Conservation (phyloP, 345 rosid genomes). For the Citropsis articulata region DNA sequence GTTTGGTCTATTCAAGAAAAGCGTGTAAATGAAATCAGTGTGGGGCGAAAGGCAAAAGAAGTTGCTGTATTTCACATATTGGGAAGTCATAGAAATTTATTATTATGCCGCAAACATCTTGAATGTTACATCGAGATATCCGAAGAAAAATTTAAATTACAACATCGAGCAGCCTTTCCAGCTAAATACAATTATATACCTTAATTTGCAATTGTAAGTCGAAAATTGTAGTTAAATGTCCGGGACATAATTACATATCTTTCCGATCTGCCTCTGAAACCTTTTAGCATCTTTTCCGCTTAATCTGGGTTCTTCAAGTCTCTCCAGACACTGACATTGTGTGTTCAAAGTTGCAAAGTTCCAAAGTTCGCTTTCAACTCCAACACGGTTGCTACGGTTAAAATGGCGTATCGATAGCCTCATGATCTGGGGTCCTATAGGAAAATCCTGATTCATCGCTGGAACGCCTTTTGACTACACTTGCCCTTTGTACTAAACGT, state of each 20-base stretch:
- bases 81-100: neutral
- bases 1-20: neutral
- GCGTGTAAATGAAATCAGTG: neutral
- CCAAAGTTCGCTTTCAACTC: slow-evolving; percentile 10
- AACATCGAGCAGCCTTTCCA: neutral
- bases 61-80: neutral
- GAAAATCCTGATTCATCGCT: slow-evolving; percentile 87
- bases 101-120: slow-evolving; percentile 5
- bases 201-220: slow-evolving; percentile 15
- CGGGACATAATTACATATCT: slow-evolving; percentile 28
- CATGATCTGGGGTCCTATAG: slow-evolving; percentile 84
- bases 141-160: slow-evolving; percentile 1
- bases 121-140: slow-evolving; percentile 5
- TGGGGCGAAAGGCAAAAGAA: too few relatives aligned
- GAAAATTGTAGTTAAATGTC: slow-evolving; percentile 2
- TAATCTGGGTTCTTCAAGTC: neutral
- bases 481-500: slow-evolving; percentile 89
- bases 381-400: slow-evolving; percentile 20
- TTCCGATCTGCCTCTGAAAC: neutral
- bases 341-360: slow-evolving; percentile 15
- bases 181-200: slow-evolving; percentile 6
- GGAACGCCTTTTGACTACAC: slow-evolving; percentile 74
- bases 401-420: slow-evolving; percentile 59
- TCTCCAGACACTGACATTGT: slow-evolving; percentile 8
- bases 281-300: neutral